phyloP scores from a whole-genome alignment of 768 basidiomycete species.

The Gelatoporia subvermispora region DNA sequence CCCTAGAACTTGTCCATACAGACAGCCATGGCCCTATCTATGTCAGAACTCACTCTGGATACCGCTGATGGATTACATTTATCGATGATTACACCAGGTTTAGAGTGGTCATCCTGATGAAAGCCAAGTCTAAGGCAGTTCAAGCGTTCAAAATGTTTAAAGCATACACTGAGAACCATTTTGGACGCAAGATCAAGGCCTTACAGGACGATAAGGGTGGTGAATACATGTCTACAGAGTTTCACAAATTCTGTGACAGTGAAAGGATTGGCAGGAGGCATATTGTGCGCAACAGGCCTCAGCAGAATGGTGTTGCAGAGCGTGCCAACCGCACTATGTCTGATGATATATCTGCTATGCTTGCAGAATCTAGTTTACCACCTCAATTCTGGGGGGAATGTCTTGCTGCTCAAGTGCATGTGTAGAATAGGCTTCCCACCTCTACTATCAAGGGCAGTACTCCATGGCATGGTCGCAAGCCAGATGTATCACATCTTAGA shows the following conservation, averaged over 20 bases:
- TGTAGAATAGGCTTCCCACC: slow-evolving; percentile 15
- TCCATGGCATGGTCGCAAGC: slow-evolving; percentile 19
- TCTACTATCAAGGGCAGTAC: slow-evolving; percentile 14
- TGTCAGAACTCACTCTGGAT: slow-evolving; percentile 1
- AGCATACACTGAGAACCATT: slow-evolving; percentile 25
- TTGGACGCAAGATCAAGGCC: slow-evolving; percentile 8
- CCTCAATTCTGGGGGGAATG: slow-evolving; percentile 5
- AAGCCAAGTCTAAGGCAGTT: slow-evolving; percentile 20
- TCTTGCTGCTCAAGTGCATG: too few species aligned
- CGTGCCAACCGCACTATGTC: slow-evolving; percentile 30
- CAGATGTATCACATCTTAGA: slow-evolving; percentile 27
- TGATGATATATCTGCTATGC: slow-evolving; percentile 28
- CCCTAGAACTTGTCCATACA: slow-evolving; percentile 19
- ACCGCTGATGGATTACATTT: slow-evolving; percentile 8
- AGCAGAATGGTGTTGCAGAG: slow-evolving; percentile 44
- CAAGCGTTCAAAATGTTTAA: slow-evolving; percentile 25
- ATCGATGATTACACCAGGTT: slow-evolving; percentile 5
- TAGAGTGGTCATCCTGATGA: slow-evolving; percentile 10
- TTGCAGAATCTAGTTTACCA: slow-evolving; percentile 12
- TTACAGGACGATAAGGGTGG: slow-evolving; percentile 22
- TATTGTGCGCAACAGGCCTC: slow-evolving; percentile 20
- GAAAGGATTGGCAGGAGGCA: slow-evolving; percentile 19
- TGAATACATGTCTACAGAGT: slow-evolving; percentile 18
- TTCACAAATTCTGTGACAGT: slow-evolving; percentile 8
- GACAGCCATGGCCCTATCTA: slow-evolving; percentile 19